Conservation (phyloP, 2,329 filamentous ascomycete species). For the Fulvia fulva region DNA sequence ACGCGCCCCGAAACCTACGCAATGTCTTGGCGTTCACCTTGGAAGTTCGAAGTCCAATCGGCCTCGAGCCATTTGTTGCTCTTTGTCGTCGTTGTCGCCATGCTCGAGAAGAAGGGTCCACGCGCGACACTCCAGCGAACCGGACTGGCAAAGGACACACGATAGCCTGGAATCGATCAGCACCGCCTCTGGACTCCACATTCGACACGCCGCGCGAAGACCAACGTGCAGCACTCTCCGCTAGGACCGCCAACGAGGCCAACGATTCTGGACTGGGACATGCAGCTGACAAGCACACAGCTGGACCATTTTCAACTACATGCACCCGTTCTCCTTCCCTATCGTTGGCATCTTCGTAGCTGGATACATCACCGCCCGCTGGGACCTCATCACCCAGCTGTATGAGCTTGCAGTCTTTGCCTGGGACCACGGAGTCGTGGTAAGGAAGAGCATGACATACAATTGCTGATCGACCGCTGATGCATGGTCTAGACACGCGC, state of each 20-base stretch:
- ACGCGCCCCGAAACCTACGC: background rate
- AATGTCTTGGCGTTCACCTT: background rate
- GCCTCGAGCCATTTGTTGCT: background rate
- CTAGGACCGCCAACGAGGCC: constrained; percentile 4
- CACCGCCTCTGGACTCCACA: background rate
- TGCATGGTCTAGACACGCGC: constrained; percentile 62
- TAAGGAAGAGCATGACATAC: constrained; percentile 41
- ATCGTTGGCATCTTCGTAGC: constrained; percentile 98
- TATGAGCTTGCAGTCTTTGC: constrained; percentile 97
- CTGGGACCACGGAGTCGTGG: constrained; percentile 97
- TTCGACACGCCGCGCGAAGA: background rate
- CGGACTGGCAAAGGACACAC: background rate
- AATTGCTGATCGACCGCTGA: background rate
- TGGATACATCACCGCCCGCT: constrained; percentile 98
- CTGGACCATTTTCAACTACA: constrained; percentile 36
- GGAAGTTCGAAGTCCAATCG: background rate
- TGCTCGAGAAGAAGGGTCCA: background rate
- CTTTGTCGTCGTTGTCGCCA: background rate
- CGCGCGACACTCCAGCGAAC: background rate
- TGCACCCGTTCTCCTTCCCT: constrained; percentile 97
- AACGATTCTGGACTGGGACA: background rate
- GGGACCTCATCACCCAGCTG: constrained; percentile 93
- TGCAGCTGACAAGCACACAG: background rate
- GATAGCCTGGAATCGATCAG: background rate
- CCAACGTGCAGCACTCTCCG: background rate